Base-by-base conservation (phyloP, 129 eudicot species). In the Sambucus nigra region DNA sequence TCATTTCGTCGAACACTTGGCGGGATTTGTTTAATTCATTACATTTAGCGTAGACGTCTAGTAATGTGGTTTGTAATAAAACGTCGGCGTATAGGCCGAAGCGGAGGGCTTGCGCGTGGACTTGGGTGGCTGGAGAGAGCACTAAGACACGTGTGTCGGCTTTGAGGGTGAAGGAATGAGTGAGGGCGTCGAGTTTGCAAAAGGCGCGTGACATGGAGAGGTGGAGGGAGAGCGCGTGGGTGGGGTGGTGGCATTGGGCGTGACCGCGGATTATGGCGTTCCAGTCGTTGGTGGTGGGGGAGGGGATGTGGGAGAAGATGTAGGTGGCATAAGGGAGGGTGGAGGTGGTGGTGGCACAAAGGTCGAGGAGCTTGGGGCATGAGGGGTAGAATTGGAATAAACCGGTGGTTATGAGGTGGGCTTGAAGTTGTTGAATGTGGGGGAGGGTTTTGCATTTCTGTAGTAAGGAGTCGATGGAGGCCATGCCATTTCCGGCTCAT, bases 261-360 rank as follows among this genome's bases (percentile, higher is more conserved):
- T 53, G 78, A 63, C 95, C 95, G 5, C 97, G 95, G 22, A 89
- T 74, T 55, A 89, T 35, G 65, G 97, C 93, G 78, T 88, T 88
- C 93, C 85, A 84, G 67, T 88, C 97, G 17, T 84, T 84, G 23
- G 85, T 84, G 39, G 32, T 41, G 5, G 97, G 95, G 54, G 16
- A 51, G 7, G 76, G 38, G 22, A 76, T 27, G 53, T 14, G 69
- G 14, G 39, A 71, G 80, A 80, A 78, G 56, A 84, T 33, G 39
- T 52, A 53, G 63, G 59, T 17, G 66, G 87, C 81, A 80, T 74
- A 80, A 14, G 60, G 61, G 71, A 73, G 74, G 83, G 41, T 47
- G n/a, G n/a, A n/a, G n/a, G n/a, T n/a, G 44, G 75, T 62, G 63
- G 73, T 55, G 80, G 92, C 82, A 66, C 78, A 78, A 67, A 70